Evolutionary conservation across 75 land plant genomes (phyloP), one percentile per base, ranked within the genome.

Genomic region (Selaginella tamariscina): DNA sequence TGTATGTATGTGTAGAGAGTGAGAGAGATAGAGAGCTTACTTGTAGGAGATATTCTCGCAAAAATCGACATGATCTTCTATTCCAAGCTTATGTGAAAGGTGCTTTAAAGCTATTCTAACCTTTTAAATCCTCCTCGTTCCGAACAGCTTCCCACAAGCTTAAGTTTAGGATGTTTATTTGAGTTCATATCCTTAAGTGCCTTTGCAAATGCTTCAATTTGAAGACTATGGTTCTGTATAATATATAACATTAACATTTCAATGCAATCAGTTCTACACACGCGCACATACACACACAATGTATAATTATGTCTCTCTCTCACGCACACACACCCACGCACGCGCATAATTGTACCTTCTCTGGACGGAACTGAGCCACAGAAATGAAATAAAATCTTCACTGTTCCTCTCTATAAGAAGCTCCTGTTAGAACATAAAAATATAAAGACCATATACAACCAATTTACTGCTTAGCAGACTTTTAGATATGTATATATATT

Each of bases 351-450:
- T 39, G 5, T 60, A 95, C 99, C 99, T 95, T 95, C 73, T 95
- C 99, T 57, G 99, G 99, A 59, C 99, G 97, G 76, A 95, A 95
- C 71, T 95, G 99, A 68, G 99, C 92, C 65, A 95, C 97, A 55
- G 99, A 95, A 1, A 95, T 84, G 33, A 95, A 81, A 32, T 31
- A 78, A 63, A 71, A 71, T 11, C 65, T 18, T n/a, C 33, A 32
- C 15, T 2, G 28, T 82, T 32, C 72, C 92, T 85, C 76, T 85
- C 84, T 65, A 95, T 70, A 8, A 92, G 85, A 80, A 95, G 86
- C 27, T 44, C 80, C 99, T 95, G 83, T 56, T 75, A 73, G n/a
- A n/a, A n/a, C n/a, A n/a, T n/a, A n/a, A n/a, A n/a, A n/a, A n/a
- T n/a, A n/a, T n/a, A n/a, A n/a, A n/a, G n/a, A n/a, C n/a, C n/a